These are phyloP conservation scores for Ambrosia artemisiifolia DNA, from an alignment of 129 eudicot species.

Conservation along the genomic window DNA sequence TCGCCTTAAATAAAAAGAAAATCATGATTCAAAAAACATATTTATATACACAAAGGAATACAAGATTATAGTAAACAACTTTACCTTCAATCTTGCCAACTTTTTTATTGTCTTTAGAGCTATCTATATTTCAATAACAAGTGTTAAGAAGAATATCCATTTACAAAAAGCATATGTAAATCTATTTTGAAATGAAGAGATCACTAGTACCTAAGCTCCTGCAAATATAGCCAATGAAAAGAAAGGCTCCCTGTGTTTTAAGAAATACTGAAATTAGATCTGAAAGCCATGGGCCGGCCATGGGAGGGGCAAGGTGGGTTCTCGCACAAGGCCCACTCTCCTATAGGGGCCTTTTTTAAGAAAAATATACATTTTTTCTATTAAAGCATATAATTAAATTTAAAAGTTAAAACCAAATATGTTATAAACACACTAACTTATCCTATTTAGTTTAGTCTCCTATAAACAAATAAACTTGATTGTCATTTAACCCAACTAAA, in stretches of 20 bases:
- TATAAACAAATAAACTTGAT: too few relatives aligned
- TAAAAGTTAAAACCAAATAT: too few relatives aligned
- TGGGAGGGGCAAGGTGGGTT: too few relatives aligned
- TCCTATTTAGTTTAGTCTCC: too few relatives aligned
- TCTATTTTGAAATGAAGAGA: not conserved
- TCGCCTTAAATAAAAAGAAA: conserved; percentile 39
- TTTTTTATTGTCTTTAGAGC: conserved; percentile 31
- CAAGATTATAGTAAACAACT: not conserved
- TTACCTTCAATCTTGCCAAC: conserved; percentile 56
- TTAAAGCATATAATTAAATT: too few relatives aligned
- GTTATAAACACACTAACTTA: too few relatives aligned
- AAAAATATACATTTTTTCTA: too few relatives aligned
- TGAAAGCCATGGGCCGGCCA: not conserved
- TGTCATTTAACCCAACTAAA: too few relatives aligned
- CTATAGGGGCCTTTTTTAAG: too few relatives aligned
- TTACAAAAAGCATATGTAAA: too few relatives aligned
- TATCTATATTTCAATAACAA: conserved; percentile 26
- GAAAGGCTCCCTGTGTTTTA: conserved; percentile 43
- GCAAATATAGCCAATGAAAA: conserved; percentile 50
- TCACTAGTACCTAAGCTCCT: conserved; percentile 48
- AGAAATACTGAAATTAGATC: conserved; percentile 7
- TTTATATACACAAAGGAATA: too few relatives aligned
- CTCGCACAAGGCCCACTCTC: too few relatives aligned
- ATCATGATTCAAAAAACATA: not conserved
- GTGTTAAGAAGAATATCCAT: not conserved